Conservation (phyloP, 495 filamentous ascomycete genomes). For the Acidiella bohemica region DNA sequence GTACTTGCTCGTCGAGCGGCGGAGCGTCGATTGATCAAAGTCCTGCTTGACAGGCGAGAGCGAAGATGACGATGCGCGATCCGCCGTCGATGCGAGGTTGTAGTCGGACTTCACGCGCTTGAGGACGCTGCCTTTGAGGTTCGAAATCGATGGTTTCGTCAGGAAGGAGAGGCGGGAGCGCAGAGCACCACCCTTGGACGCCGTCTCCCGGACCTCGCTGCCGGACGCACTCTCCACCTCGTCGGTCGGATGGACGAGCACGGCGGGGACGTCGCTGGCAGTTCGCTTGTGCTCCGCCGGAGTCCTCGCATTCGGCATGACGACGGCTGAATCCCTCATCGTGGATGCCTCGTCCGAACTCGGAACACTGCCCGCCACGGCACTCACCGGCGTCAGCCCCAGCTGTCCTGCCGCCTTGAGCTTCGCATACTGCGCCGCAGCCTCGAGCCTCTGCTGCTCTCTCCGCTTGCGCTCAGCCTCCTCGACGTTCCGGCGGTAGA, state of each 20-base stretch:
- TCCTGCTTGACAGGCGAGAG: conserved; percentile 14
- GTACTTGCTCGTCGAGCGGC: conserved; percentile 42
- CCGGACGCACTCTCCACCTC: background rate
- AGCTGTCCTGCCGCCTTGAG: conserved; percentile 47
- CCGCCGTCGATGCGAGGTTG: conserved; percentile 14
- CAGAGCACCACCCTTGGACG: conserved; percentile 12
- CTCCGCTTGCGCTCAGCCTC: conserved; percentile 23
- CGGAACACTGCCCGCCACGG: background rate
- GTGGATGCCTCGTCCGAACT: background rate
- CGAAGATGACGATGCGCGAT: conserved; percentile 25
- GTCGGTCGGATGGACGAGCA: background rate
- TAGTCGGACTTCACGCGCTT: conserved; percentile 27
- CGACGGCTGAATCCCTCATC: conserved; percentile 3
- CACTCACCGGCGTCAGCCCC: conserved; percentile 24
- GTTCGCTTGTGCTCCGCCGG: conserved; percentile 8
- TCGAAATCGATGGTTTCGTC: conserved; percentile 24
- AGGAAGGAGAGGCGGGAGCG: conserved; percentile 26
- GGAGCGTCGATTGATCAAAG: conserved; percentile 24
- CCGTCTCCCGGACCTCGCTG: conserved; percentile 6
- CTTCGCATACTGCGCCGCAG: conserved; percentile 43
- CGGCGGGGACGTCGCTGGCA: background rate
- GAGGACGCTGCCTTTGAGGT: conserved; percentile 26
- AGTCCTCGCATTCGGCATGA: conserved; percentile 17
- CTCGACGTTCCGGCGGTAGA: conserved; percentile 16
- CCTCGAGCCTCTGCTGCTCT: conserved; percentile 26